Percentiles rank a stretch among this genome's conserved stretches.
These are phyloP conservation scores for Amauroascus verrucosus DNA, from an alignment of 2,329 filamentous ascomycete genomes.

Conservation along the genomic window DNA sequence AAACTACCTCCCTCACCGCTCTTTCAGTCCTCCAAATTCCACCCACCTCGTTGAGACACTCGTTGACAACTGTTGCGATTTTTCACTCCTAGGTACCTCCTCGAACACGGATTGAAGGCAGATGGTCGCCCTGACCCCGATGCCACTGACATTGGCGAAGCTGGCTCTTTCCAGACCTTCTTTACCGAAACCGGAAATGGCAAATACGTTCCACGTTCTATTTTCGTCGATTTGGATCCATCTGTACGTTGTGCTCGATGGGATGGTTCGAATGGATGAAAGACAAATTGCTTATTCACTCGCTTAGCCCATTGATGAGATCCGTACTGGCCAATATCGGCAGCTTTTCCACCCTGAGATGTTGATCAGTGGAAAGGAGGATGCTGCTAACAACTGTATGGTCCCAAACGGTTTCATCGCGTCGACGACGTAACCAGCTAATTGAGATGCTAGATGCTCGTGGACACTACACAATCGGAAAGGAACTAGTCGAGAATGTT, in stretches of 20 bases:
- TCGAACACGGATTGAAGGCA: conserved; percentile 54
- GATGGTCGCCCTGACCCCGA: conserved; percentile 51
- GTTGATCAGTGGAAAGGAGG: conserved; percentile 58
- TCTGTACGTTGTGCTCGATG: conserved; percentile 38
- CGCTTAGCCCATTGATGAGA: conserved; percentile 52
- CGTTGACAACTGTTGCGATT: not conserved
- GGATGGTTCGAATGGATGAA: not conserved
- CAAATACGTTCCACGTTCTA: conserved; percentile 59
- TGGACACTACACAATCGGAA: conserved; percentile 59
- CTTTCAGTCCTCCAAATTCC: conserved; percentile 7
- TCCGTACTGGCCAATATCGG: conserved; percentile 53
- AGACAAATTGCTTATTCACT: conserved; percentile 1
- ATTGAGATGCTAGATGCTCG: conserved; percentile 44
- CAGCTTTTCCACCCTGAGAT: conserved; percentile 57
- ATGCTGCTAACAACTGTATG: conserved; percentile 57
- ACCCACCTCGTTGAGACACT: not conserved
- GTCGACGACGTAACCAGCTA: not conserved
- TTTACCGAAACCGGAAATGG: conserved; percentile 54
- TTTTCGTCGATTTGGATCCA: conserved; percentile 58
- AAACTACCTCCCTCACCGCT: conserved; percentile 19
- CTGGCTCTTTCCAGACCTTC: conserved; percentile 54
- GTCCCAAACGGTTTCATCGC: conserved; percentile 15
- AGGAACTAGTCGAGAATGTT: conserved; percentile 55
- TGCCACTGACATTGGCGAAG: conserved; percentile 42
- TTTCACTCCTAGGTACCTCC: conserved; percentile 44